These are phyloP conservation scores for Saccharomyces cerevisiae DNA, from an alignment of 805 yeast species.

Conservation along the genomic window DNA sequence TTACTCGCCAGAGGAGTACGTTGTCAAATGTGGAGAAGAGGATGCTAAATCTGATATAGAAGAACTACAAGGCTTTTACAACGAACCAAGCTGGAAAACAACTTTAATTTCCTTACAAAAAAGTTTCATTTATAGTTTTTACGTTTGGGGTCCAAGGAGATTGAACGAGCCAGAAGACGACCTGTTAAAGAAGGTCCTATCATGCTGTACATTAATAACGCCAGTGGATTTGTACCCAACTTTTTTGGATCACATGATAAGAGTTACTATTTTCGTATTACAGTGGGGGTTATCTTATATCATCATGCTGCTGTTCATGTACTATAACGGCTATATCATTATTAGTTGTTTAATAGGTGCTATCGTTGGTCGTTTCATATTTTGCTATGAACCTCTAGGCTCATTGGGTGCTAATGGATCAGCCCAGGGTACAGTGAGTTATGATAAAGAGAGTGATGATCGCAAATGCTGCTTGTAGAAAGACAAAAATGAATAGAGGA, in stretches of 20 bases:
- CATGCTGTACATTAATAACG: slow-evolving; percentile 8
- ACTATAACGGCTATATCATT: slow-evolving; percentile 61
- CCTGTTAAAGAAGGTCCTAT: not conserved
- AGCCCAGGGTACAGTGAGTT: slow-evolving; percentile 7
- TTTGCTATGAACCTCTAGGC: slow-evolving; percentile 39
- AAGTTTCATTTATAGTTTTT: slow-evolving; percentile 29
- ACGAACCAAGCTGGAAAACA: slow-evolving; percentile 8
- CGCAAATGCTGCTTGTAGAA: slow-evolving; percentile 30
- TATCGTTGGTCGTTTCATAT: slow-evolving; percentile 46
- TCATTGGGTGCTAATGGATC: slow-evolving; percentile 11
- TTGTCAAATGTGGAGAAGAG: slow-evolving; percentile 1
- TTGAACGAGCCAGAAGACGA: slow-evolving; percentile 3
- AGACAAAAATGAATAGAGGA: not conserved
- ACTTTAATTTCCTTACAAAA: slow-evolving; percentile 11
- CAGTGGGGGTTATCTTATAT: slow-evolving; percentile 60
- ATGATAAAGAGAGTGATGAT: slow-evolving; percentile 26
- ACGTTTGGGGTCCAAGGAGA: not conserved
- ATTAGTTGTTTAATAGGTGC: slow-evolving; percentile 59
- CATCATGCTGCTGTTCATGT: slow-evolving; percentile 67
- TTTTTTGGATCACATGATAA: slow-evolving; percentile 42
- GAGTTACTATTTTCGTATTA: slow-evolving; percentile 43
- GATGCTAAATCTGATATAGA: slow-evolving; percentile 11
- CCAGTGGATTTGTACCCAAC: slow-evolving; percentile 32
- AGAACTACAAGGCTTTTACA: not conserved
- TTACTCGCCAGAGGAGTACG: slow-evolving; percentile 1